A percentile compares a stretch with the other conserved stretches of the same genome.
Conservation (phyloP, 2,329 filamentous ascomycete genomes). For the Metarhizium sp. region DNA sequence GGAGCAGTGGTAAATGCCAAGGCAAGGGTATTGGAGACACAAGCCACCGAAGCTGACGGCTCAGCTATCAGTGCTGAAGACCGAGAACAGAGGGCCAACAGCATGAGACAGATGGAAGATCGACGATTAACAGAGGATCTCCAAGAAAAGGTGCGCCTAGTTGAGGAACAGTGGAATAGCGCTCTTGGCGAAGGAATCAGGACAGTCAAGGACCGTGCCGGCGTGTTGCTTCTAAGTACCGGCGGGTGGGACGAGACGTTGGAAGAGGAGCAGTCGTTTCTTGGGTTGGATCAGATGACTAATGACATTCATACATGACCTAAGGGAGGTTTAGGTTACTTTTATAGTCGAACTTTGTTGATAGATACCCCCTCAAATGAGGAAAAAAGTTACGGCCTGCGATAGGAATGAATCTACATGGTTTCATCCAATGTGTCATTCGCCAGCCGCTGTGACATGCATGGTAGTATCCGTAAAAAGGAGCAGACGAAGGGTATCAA, state of each 20-base stretch:
- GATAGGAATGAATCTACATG: background rate
- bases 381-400: background rate
- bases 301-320: background rate
- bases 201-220: slow-evolving; percentile 64
- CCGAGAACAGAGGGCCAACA: slow-evolving; percentile 34
- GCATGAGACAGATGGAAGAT: slow-evolving; percentile 58
- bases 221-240: slow-evolving; percentile 60
- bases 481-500: background rate
- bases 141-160: slow-evolving; percentile 84
- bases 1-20: slow-evolving; percentile 65
- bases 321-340: background rate
- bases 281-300: slow-evolving; percentile 22
- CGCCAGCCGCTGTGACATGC: background rate
- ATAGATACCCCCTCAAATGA: slow-evolving; percentile 3
- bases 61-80: slow-evolving; percentile 22
- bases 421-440: background rate
- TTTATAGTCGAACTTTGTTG: background rate
- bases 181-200: slow-evolving; percentile 72
- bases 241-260: slow-evolving; percentile 84
- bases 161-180: slow-evolving; percentile 85
- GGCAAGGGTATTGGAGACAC: slow-evolving; percentile 56
- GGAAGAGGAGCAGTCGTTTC: slow-evolving; percentile 44
- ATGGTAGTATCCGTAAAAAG: background rate
- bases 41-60: slow-evolving; percentile 37
- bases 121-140: slow-evolving; percentile 68